Conservation (phyloP, 176 grass and related monocot genomes). For the Hyparrhenia diplandra region DNA sequence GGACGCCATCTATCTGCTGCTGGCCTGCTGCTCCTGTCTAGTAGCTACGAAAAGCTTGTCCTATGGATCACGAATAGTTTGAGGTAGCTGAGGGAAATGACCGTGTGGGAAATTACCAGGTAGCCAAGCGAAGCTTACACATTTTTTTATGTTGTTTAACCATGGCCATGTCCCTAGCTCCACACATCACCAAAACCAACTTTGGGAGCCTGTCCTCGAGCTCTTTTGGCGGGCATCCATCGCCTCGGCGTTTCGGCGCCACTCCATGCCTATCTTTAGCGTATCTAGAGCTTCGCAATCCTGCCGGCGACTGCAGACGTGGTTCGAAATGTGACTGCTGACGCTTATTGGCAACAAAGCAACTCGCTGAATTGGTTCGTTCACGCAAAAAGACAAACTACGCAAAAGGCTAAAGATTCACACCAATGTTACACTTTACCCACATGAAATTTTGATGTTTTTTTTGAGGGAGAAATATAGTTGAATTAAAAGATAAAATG, state of each 20-base stretch:
- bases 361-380: neutral
- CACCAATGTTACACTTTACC: neutral
- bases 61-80: no score
- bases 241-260: constrained; percentile 14
- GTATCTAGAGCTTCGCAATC: neutral
- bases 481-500: neutral
- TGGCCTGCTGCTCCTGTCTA: no score
- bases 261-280: neutral
- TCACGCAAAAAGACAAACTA: neutral
- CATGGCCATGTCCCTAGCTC: no score
- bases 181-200: neutral
- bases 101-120: neutral
- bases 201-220: constrained; percentile 6
- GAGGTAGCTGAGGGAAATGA: neutral
- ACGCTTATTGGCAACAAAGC: neutral
- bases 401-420: neutral
- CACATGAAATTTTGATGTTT: no score
- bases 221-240: constrained; percentile 2
- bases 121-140: no score
- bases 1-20: neutral
- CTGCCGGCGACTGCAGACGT: neutral
- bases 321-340: neutral
- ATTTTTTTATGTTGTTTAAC: neutral
- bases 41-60: no score
- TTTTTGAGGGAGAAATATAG: no score